Evolutionary conservation across 805 yeast genomes (phyloP), one percentile per base, ranked within the genome.

Genomic region (Diddensiella caesifluorescens): DNA sequence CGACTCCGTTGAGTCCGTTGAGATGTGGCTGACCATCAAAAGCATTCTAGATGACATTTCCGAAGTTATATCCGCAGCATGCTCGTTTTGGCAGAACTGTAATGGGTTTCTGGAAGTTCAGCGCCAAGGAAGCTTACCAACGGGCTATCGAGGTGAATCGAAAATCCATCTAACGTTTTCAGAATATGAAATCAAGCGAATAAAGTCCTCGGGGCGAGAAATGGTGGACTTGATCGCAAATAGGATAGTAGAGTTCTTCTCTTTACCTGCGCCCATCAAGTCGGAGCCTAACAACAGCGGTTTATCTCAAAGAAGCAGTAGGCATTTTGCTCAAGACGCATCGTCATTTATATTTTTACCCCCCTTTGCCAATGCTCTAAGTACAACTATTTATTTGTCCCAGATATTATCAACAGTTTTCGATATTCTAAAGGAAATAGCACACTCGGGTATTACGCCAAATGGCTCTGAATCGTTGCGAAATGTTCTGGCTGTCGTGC

Each of bases 351-450:
- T 80, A 1, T 79, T 78, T 52, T 55, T 80, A 18, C 89, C 90
- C 2, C 80, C 81, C 1, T 67, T 68, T 41, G 68, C 87, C 1
- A 83, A 81, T 53, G 73, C 82, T 5, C 62, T 83, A 19, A 70
- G 84, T 35, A 68, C 82, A 2, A 57, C 78, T 26, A 68, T 73
- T 48, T 78, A 74, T 51, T 56, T 76, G 28, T 70, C 78, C 0
- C 60, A 61, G 21, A 62, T 80, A 12, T 65, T 73, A 20, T 65
- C 64, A 2, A 21, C 23, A 5, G 15, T 34, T 5, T 5, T 28
- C 18, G 28, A 20, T 7, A 61, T 67, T 21, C 60, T 70, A 31
- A 66, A 67, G 32, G 71, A 68, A 38, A 50, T 77, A 23, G 71
- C 73, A 0, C 67, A 68, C 48, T 57, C 76, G 6, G 56, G 62